These are phyloP conservation scores for Coelastrella sp. DNA, from an alignment of 139 green algal species.

Conservation along the genomic window DNA sequence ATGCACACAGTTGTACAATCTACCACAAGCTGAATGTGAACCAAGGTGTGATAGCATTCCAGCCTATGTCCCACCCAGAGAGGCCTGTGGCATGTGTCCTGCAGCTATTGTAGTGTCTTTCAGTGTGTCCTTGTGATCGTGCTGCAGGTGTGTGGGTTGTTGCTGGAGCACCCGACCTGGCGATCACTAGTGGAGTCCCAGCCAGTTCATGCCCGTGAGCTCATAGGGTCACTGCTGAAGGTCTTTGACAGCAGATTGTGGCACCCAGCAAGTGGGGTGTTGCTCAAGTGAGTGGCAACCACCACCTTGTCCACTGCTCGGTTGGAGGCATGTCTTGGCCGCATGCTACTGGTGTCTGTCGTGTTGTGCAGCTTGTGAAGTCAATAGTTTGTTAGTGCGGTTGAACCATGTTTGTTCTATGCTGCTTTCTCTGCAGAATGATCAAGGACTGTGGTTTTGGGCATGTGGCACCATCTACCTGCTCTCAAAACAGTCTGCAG, in stretches of 20 bases:
- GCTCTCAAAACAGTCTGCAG: background rate
- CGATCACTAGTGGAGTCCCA: slow-evolving; percentile 70
- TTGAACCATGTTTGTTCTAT: background rate
- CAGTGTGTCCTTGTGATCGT: too few relatives aligned
- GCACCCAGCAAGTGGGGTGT: slow-evolving; percentile 70
- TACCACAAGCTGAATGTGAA: too few relatives aligned
- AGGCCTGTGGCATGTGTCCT: too few relatives aligned
- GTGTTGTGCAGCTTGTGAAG: too few relatives aligned
- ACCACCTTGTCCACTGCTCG: background rate
- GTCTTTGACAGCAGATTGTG: slow-evolving; percentile 82
- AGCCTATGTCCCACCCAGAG: too few relatives aligned
- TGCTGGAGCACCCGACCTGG: slow-evolving; percentile 53
- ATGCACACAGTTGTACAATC: background rate
- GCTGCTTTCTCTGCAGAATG: slow-evolving; percentile 62
- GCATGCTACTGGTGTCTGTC: too few relatives aligned
- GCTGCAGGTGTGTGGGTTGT: slow-evolving; percentile 18
- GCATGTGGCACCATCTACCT: slow-evolving; percentile 9
- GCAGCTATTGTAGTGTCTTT: too few relatives aligned
- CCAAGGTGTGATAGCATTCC: too few relatives aligned
- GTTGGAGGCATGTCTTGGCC: too few relatives aligned
- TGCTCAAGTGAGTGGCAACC: slow-evolving; percentile 43
- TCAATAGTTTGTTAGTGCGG: too few relatives aligned
- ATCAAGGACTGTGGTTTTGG: slow-evolving; percentile 62
- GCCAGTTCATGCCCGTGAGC: slow-evolving; percentile 42
- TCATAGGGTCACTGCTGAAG: slow-evolving; percentile 71